A percentile compares a stretch with the other conserved stretches of the same genome.
Conservation (phyloP, 139 green algal genomes). For the Pleodorina starrii region DNA sequence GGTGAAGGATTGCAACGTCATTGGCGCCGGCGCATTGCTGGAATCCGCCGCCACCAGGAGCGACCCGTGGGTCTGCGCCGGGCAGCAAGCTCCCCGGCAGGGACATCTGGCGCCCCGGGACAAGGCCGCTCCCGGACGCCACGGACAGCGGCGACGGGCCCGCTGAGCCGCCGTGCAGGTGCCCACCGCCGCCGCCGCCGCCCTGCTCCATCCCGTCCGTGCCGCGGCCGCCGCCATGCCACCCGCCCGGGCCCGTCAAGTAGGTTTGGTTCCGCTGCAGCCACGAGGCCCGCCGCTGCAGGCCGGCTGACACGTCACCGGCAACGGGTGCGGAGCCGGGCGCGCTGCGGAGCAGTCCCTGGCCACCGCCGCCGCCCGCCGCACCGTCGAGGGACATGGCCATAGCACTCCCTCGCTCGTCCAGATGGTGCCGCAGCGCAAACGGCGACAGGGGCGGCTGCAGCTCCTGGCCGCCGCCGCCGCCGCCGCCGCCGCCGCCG, state of each 20-base stretch:
- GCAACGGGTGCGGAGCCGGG: neutral
- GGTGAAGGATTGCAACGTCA: too few species aligned
- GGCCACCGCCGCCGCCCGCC: neutral
- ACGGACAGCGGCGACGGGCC: neutral
- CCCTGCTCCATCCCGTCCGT: neutral
- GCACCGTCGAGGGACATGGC: neutral
- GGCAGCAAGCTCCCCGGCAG: neutral
- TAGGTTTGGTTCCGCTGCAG: neutral
- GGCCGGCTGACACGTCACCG: neutral
- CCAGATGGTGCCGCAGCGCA: neutral
- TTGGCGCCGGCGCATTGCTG: too few species aligned
- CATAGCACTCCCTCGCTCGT: neutral
- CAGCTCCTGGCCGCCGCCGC: neutral
- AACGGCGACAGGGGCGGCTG: neutral
- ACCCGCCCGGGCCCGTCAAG: neutral
- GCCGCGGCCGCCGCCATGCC: neutral
- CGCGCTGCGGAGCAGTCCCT: neutral
- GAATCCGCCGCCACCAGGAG: neutral
- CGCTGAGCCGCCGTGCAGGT: neutral
- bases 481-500: neutral
- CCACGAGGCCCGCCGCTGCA: neutral
- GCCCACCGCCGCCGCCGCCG: neutral
- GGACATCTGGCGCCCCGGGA: slow-evolving; percentile 11
- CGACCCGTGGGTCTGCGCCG: neutral
- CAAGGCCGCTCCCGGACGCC: neutral